These are phyloP conservation scores for Trypanosomatidae sp. DNA, from an alignment of 208 protist species.

Conservation along the genomic window DNA sequence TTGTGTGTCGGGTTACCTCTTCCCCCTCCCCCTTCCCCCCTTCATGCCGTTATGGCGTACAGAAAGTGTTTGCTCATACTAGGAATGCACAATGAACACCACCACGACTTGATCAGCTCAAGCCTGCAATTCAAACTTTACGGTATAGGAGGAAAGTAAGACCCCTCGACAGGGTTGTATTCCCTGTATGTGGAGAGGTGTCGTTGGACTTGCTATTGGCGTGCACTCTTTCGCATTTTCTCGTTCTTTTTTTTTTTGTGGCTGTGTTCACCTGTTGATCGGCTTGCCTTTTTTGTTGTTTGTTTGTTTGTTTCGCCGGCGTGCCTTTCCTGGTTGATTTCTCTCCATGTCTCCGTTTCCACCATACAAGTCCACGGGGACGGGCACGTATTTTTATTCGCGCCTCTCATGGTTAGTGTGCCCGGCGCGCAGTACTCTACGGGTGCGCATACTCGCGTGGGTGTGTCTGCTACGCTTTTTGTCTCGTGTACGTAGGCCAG, in stretches of 20 bases:
- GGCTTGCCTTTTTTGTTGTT: background rate
- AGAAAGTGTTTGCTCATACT: background rate
- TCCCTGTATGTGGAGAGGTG: background rate
- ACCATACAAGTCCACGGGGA: background rate
- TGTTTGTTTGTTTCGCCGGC: background rate
- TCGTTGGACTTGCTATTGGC: background rate
- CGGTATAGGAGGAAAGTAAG: background rate
- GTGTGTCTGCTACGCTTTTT: background rate
- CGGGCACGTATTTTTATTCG: background rate
- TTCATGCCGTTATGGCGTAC: background rate
- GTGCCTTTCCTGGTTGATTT: constrained; percentile 1
- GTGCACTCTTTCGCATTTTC: background rate
- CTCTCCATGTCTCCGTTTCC: background rate
- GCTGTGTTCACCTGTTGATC: background rate
- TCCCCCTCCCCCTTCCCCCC: background rate
- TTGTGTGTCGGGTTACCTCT: background rate
- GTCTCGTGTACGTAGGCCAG: background rate
- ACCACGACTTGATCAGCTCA: too few species aligned
- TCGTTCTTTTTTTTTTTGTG: background rate
- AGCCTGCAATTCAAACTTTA: background rate
- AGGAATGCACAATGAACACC: background rate
- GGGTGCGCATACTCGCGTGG: background rate
- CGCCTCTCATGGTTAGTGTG: background rate
- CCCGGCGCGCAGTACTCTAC: background rate
- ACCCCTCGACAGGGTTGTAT: background rate